Percentiles rank a stretch among this genome's conserved stretches.
Conservation (phyloP, 2,329 filamentous ascomycete genomes). For the Xylogone sp. region DNA sequence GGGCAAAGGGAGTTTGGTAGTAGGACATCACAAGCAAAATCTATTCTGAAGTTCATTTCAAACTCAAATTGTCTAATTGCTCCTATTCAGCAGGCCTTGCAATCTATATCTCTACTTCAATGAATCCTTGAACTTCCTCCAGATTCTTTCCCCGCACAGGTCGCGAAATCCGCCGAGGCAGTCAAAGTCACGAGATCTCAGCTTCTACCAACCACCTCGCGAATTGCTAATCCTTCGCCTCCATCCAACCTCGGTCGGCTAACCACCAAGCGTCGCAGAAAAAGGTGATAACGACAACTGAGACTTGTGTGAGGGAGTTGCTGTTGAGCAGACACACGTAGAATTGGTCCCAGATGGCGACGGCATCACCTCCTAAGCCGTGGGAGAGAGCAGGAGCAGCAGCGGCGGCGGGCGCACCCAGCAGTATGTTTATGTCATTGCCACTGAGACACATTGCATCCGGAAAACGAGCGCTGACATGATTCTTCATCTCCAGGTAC, state of each 20-base stretch:
- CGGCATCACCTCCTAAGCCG: conserved; percentile 89
- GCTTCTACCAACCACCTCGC: not conserved
- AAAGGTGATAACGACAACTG: not conserved
- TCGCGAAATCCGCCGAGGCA: not conserved
- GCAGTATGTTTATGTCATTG: conserved; percentile 20
- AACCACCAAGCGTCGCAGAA: not conserved
- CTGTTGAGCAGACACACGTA: not conserved
- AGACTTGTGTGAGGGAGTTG: not conserved
- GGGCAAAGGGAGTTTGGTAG: too few species aligned
- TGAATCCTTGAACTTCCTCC: not conserved
- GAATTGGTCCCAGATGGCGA: conserved; percentile 28
- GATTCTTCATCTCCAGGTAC: conserved; percentile 27
- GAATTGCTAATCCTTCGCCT: not conserved
- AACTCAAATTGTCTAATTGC: too few species aligned
- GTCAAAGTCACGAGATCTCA: not conserved
- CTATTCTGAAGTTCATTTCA: too few species aligned
- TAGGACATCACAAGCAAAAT: too few species aligned
- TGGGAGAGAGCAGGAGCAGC: conserved; percentile 76
- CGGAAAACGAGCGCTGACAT: conserved; percentile 6
- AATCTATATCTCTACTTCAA: too few species aligned
- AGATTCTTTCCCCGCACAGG: not conserved
- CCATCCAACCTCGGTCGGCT: not conserved
- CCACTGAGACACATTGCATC: not conserved
- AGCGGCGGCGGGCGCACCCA: conserved; percentile 37
- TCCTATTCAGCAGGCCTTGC: too few species aligned